Evolutionary conservation across 2,329 filamentous ascomycete species (phyloP).

Genomic region (Orbilia javanica): DNA sequence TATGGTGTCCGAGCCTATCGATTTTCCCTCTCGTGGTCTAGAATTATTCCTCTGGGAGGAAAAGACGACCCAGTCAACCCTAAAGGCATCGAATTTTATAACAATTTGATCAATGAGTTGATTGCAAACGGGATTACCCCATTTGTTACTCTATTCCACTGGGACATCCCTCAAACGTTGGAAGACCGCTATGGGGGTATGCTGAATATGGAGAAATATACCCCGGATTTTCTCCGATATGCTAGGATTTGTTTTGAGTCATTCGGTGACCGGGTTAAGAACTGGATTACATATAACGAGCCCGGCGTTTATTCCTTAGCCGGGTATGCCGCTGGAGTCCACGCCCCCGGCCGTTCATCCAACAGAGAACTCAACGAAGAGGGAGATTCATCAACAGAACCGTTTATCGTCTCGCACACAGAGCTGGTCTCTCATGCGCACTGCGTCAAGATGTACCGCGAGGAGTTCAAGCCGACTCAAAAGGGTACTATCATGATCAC

Average conservation of each 20-base stretch:
- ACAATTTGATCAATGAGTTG: slow-evolving; percentile 73
- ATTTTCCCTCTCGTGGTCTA: slow-evolving; percentile 75
- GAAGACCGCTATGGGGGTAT: slow-evolving; percentile 73
- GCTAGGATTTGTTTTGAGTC: slow-evolving; percentile 72
- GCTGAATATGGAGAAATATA: slow-evolving; percentile 74
- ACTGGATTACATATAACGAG: slow-evolving; percentile 70
- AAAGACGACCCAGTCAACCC: slow-evolving; percentile 74
- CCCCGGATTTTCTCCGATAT: slow-evolving; percentile 73
- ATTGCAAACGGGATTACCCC: slow-evolving; percentile 72
- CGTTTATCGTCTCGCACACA: slow-evolving; percentile 66
- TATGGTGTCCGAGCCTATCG: slow-evolving; percentile 74
- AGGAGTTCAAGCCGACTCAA: slow-evolving; percentile 65
- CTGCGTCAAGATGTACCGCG: slow-evolving; percentile 65
- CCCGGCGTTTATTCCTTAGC: slow-evolving; percentile 64
- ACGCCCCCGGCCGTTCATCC: slow-evolving; percentile 63
- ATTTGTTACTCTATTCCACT: slow-evolving; percentile 75
- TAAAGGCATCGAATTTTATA: slow-evolving; percentile 72
- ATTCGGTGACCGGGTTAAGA: slow-evolving; percentile 72
- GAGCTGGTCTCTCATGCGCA: slow-evolving; percentile 66
- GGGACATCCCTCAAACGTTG: slow-evolving; percentile 74
- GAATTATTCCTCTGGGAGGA: slow-evolving; percentile 75
- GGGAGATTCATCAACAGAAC: slow-evolving; percentile 64
- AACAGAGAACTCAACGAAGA: slow-evolving; percentile 63
- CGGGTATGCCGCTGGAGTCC: slow-evolving; percentile 64
- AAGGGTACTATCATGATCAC: slow-evolving; percentile 66